Evolutionary conservation across 805 yeast species (phyloP), one percentile per base, ranked within the genome.

Genomic region (Starmerella powellii): DNA sequence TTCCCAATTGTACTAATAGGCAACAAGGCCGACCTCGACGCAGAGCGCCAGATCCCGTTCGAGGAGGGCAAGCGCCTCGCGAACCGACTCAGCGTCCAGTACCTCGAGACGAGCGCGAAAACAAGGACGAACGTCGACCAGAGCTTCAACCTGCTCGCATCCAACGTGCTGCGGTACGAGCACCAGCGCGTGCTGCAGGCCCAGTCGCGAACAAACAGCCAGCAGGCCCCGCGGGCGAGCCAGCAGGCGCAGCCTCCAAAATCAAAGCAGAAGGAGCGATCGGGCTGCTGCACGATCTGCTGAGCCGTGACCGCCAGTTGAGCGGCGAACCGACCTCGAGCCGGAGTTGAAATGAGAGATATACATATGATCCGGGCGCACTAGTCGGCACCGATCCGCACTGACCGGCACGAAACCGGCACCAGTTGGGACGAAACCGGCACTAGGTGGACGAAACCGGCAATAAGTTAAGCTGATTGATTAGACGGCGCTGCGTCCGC

Each of bases 81-180:
- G 16, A 72, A 76, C 51, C 70, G 70, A 36, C 67, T 83, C 36
- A 81, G 80, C 34, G 59, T 67, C 47, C 56, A 56, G 20, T 91
- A 87, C 59, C 71, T 87, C 53, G 98, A 91, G 63, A 84, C 97
- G 1, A 77, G 88, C 31, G 97, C 97, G 19, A 91, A 91, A 62
- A 83, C 80, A 55, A 78, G 94, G 46, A 72, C 80, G 51, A 87
- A 91, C 55, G 96, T 91, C 34, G 93, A 84, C 57, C 85, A 79
- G 54, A 80, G 87, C 2, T 84, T 84, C 60, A 77, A 71, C 56
- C 78, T 75, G 21, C 52, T 61, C 15, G 63, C 62, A 5, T 44
- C 56, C 11, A 47, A 52, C 23, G 55, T 61, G 17, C 45, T 61
- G 28, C 47, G 50, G 30, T 54, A 45, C 47, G 52, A 53, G 31